phyloP scores from a whole-genome alignment of 2,329 filamentous ascomycete species.

The Neofusicoccum kwambonambiense region DNA sequence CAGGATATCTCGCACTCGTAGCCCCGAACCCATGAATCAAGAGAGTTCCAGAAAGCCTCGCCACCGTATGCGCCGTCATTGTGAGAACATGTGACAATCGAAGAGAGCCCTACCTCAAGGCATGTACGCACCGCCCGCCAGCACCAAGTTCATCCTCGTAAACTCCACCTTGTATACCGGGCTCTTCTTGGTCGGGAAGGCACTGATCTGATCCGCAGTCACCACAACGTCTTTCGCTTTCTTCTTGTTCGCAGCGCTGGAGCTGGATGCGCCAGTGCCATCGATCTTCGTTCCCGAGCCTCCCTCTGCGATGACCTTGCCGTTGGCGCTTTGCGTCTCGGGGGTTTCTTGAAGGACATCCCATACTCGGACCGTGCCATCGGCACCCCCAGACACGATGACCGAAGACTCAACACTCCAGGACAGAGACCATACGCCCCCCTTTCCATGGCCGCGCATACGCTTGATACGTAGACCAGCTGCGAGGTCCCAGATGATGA shows the following conservation, averaged over 20 bases:
- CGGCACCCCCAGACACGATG: slow-evolving; percentile 84
- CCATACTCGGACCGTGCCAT: slow-evolving; percentile 92
- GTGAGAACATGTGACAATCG: background rate
- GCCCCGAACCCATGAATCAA: slow-evolving; percentile 7
- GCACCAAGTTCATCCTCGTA: slow-evolving; percentile 89
- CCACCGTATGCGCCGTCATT: background rate
- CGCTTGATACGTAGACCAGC: slow-evolving; percentile 84
- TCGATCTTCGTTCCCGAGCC: slow-evolving; percentile 47
- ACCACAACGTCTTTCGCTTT: slow-evolving; percentile 93
- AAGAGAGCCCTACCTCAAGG: slow-evolving; percentile 34
- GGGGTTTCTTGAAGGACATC: slow-evolving; percentile 74
- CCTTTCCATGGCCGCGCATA: slow-evolving; percentile 89
- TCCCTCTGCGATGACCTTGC: slow-evolving; percentile 51
- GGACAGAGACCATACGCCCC: slow-evolving; percentile 87
- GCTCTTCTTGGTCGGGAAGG: slow-evolving; percentile 94
- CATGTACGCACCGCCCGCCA: slow-evolving; percentile 74
- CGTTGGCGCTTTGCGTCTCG: slow-evolving; percentile 55
- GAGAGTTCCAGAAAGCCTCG: background rate
- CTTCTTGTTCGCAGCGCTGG: slow-evolving; percentile 35
- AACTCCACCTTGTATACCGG: slow-evolving; percentile 92
- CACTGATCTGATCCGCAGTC: slow-evolving; percentile 88
- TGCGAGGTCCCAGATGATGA: slow-evolving; percentile 92
- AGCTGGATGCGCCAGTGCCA: slow-evolving; percentile 39
- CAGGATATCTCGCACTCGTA: slow-evolving; percentile 7
- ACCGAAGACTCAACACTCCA: slow-evolving; percentile 93